These are phyloP conservation scores for Hymenotorrendiella dingleyae DNA, from an alignment of 2,329 filamentous ascomycete species.

Conservation along the genomic window DNA sequence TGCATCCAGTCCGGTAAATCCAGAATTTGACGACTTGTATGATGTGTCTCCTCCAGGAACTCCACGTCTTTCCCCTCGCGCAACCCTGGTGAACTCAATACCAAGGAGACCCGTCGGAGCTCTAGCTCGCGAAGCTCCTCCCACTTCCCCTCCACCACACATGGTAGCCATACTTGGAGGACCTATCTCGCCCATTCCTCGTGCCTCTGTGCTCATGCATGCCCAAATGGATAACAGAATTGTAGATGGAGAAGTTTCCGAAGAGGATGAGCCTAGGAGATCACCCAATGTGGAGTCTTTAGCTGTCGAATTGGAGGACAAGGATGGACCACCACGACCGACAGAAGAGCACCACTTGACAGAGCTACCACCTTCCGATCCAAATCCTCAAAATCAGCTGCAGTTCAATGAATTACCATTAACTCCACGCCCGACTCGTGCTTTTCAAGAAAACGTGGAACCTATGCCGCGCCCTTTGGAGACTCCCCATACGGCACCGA, in stretches of 20 bases:
- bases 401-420: constrained; percentile 12
- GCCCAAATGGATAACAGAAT: constrained; percentile 10
- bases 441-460: constrained; percentile 10
- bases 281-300: background rate
- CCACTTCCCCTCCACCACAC: constrained; percentile 5
- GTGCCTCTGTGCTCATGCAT: constrained; percentile 9
- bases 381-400: constrained; percentile 10
- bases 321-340: constrained; percentile 18
- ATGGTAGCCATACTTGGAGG: constrained; percentile 20
- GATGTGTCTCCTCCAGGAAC: constrained; percentile 30
- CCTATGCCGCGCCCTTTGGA: constrained; percentile 1
- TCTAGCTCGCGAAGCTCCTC: constrained; percentile 3
- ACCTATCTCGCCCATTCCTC: constrained; percentile 23
- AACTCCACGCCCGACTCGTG: constrained; percentile 1
- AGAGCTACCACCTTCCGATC: constrained; percentile 13
- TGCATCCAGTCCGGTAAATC: constrained; percentile 28
- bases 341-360: constrained; percentile 19
- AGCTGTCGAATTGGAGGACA: constrained; percentile 6
- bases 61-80: constrained; percentile 16
- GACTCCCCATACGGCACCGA: too few relatives aligned
- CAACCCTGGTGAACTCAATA: constrained; percentile 15
- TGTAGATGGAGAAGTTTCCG: constrained; percentile 13
- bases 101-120: constrained; percentile 22
- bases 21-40: constrained; percentile 29
- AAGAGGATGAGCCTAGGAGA: background rate